Evolutionary conservation across 495 filamentous ascomycete species (phyloP), one percentile per base, ranked within the genome.

Genomic region (Neurospora sp.): DNA sequence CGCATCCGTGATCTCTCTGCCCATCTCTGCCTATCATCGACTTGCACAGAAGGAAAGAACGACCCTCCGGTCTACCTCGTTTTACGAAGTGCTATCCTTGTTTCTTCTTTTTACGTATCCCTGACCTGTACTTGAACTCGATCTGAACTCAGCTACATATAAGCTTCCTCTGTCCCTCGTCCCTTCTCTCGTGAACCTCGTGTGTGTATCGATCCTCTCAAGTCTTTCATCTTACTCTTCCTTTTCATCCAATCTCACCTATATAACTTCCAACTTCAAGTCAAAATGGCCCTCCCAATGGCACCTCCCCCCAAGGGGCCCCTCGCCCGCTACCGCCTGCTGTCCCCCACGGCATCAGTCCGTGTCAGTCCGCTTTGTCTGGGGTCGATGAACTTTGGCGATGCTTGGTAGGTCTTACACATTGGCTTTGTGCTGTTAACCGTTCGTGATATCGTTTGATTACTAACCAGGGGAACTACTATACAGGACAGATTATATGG

Each of bases 371-470:
- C 89, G 16, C 76, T 92, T 42, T 89, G 88, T 72, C 83, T 92
- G 6, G 90, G 90, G 0, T 81, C 82, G 23, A 91, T 91, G 89
- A 90, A 85, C 75, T 89, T 92, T 75, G 90, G 89, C 38, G 82
- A 85, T 18, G 84, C 85, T 27, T 90, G 86, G 87, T 85, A 76
- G 73, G 74, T 73, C 49, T 23, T 31, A 2, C 11, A 27, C 49
- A 14, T 60, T 2, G 5, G 10, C 5, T 1, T 39, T 44, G 18
- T 73, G 44, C 31, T 18, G 10, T 66, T 37, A 60, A 27, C 20
- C 11, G 5, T 60, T 60, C 5, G 23, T 41, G 16, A 37, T 14
- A 69, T 9, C 1, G 14, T 27, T 8, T 20, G 18, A 42, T 41
- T 39, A 31, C 31, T 72, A 18, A 35, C 12, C 20, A 23, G 10